phyloP scores from a whole-genome alignment of 352 stramenopile genomes.

The Globisporangium splendens region DNA sequence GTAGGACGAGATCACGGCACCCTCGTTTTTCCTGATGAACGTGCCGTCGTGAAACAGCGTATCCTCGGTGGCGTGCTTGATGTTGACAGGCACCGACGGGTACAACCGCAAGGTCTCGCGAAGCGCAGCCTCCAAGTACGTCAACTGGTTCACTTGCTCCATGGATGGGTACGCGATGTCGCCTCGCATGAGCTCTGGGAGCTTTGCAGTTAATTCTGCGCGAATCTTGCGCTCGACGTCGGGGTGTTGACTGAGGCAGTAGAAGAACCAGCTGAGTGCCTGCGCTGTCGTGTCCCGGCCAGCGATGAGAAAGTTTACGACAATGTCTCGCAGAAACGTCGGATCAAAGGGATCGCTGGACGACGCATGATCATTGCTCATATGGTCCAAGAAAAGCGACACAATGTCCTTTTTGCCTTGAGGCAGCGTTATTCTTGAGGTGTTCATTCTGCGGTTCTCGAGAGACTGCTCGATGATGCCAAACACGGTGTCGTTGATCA shows the following conservation, averaged over 20 bases:
- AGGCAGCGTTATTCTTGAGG: background rate
- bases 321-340: constrained; percentile 44
- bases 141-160: constrained; percentile 23
- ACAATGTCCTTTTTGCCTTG: constrained; percentile 14
- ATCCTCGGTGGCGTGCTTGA: constrained; percentile 22
- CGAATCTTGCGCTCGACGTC: constrained; percentile 23
- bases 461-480: constrained; percentile 33
- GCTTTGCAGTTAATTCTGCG: constrained; percentile 19
- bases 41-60: constrained; percentile 48
- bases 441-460: constrained; percentile 1
- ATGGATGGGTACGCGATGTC: constrained; percentile 5
- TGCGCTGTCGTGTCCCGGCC: constrained; percentile 55
- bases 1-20: constrained; percentile 29
- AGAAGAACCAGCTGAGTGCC: constrained; percentile 49
- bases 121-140: constrained; percentile 33
- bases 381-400: constrained; percentile 27
- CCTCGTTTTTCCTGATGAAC: constrained; percentile 20
- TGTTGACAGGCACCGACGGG: constrained; percentile 38
- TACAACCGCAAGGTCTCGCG: constrained; percentile 48
- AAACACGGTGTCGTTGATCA: constrained; percentile 30
- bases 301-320: constrained; percentile 58
- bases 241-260: constrained; percentile 32
- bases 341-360: constrained; percentile 1
- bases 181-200: constrained; percentile 6
- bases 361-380: background rate